A percentile compares a stretch with the other conserved stretches of the same genome.
Evolutionary conservation across 2,329 filamentous ascomycete species (phyloP).

Genomic region (Mycosphaerella sp.): DNA sequence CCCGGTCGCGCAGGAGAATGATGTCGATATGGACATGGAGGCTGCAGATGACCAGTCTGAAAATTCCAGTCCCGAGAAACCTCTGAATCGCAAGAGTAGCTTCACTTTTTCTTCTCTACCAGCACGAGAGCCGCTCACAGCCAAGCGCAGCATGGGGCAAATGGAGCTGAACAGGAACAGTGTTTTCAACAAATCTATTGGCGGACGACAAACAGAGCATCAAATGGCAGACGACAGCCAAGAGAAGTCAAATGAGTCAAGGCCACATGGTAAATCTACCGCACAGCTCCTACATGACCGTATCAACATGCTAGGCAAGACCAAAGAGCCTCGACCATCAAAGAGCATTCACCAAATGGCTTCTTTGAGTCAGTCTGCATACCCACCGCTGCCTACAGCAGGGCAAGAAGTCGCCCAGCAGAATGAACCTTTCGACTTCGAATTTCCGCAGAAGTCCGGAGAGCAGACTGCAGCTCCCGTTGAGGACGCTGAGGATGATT

Average conservation of each 20-base stretch:
- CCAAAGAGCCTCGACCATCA: constrained; percentile 41
- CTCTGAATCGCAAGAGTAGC: constrained; percentile 83
- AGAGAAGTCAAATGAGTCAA: constrained; percentile 38
- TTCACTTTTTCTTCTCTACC: constrained; percentile 90
- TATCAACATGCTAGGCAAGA: constrained; percentile 67
- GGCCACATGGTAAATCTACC: constrained; percentile 76
- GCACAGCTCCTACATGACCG: constrained; percentile 89
- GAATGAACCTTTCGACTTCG: constrained; percentile 5
- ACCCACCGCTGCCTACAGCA: constrained; percentile 37
- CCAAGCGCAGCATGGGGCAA: constrained; percentile 79
- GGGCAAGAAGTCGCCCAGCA: constrained; percentile 16
- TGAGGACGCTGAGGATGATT: constrained; percentile 51
- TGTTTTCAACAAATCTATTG: constrained; percentile 67
- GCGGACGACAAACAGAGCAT: constrained; percentile 55
- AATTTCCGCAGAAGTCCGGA: constrained; percentile 6
- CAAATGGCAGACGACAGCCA: constrained; percentile 54
- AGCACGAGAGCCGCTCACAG: constrained; percentile 76
- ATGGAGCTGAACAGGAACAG: constrained; percentile 61
- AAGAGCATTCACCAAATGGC: constrained; percentile 36
- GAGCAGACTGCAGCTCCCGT: constrained; percentile 23
- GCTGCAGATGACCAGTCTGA: constrained; percentile 41
- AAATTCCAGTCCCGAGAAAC: constrained; percentile 65
- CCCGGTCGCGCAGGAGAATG: constrained; percentile 24
- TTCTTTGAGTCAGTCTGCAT: constrained; percentile 34
- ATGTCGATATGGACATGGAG: constrained; percentile 34